Base-by-base conservation (phyloP, 345 rosid genomes). In the Diplotaxis tenuifolia region DNA sequence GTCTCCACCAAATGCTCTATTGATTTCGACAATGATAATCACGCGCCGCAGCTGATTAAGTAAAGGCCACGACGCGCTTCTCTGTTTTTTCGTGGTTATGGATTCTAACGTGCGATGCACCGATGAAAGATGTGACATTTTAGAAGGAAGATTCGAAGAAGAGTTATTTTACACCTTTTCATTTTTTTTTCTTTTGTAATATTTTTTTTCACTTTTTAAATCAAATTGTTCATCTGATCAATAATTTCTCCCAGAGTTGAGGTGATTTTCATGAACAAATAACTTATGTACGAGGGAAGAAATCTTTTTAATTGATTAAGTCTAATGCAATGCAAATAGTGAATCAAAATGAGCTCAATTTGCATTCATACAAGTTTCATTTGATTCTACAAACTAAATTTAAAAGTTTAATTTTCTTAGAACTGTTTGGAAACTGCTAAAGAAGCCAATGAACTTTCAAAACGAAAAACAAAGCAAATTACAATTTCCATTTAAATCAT, bases 1-100 rank as follows among this genome's bases (percentile, higher is more conserved):
- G 70, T 75, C 2, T 85, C 86, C 6, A 42, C 82, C 1, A 84
- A 83, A 68, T 27, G 69, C 61, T 82, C 86, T 31, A 23, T 79
- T 47, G 86, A 85, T 78, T 73, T 81, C 22, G 87, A 67, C 16
- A 68, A 71, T 6, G 85, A 67, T 7, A 28, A 0, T 10, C 32
- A 68, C 62, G 47, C 64, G 69, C 69, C 70, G 50, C 72, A 64
- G 50, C 42, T 2, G 22, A 3, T 73, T 23, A 76, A 63, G 22
- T 77, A 32, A 78, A 29, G n/a, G 14, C 12, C 70, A 65, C 63
- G n/a, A 25, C 28, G 71, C 55, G 45, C 67, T 58, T 42, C 40
- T 60, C n/a, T 20, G 61, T 64, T 62, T 9, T 59, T 1, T 40
- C 50, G 50, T 42, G 50, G 50, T 42, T n/a, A 42, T 42, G 50